Evolutionary conservation across 495 filamentous ascomycete species (phyloP).

Genomic region (Penicillium canescens): DNA sequence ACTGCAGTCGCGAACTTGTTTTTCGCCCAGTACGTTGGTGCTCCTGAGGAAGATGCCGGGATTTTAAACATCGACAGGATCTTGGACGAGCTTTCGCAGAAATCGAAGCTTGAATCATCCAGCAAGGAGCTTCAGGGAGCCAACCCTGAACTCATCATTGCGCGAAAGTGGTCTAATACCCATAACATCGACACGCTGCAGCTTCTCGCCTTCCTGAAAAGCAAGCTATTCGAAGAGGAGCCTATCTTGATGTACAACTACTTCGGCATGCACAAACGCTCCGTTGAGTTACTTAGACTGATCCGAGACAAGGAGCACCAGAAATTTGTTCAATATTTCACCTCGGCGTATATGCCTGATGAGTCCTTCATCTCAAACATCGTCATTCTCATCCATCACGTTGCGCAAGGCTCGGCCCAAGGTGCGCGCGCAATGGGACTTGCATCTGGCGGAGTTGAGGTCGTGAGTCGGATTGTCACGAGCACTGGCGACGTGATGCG

Average conservation of each 20-base stretch:
- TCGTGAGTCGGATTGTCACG: constrained; percentile 25
- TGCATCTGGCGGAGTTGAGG: constrained; percentile 1
- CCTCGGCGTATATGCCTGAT: constrained; percentile 27
- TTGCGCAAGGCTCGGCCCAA: constrained; percentile 26
- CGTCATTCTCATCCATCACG: constrained; percentile 25
- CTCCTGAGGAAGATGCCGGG: constrained; percentile 12
- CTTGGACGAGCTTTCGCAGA: constrained; percentile 26
- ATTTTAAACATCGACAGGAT: constrained; percentile 23
- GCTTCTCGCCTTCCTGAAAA: constrained; percentile 28
- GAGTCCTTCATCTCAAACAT: constrained; percentile 30
- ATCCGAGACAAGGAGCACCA: constrained; percentile 29
- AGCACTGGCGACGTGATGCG: constrained; percentile 30
- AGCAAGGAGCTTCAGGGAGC: constrained; percentile 8
- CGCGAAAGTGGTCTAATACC: constrained; percentile 23
- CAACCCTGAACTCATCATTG: constrained; percentile 19
- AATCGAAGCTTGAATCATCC: constrained; percentile 12
- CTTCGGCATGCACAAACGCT: constrained; percentile 34
- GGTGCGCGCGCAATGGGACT: constrained; percentile 18
- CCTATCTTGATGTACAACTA: constrained; percentile 30
- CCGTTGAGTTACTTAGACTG: constrained; percentile 26
- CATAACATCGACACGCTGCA: constrained; percentile 27
- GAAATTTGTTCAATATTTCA: constrained; percentile 31
- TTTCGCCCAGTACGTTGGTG: constrained; percentile 18
- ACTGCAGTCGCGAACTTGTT: constrained; percentile 28
- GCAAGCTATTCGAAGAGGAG: constrained; percentile 29